These are phyloP conservation scores for Backusella circina DNA, from an alignment of 192 early-diverging fungal species.

Conservation along the genomic window DNA sequence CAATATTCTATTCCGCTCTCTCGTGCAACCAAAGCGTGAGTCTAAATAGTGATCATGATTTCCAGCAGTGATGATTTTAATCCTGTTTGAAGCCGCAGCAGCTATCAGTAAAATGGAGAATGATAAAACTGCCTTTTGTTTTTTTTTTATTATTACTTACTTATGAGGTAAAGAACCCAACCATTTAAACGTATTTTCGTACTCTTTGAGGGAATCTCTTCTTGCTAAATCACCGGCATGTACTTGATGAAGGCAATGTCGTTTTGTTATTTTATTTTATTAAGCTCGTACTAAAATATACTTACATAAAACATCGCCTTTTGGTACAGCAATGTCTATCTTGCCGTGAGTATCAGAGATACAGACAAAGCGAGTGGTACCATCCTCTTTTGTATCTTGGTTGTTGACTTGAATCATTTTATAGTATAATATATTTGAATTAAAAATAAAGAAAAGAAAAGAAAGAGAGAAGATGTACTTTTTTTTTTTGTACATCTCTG, in stretches of 20 bases:
- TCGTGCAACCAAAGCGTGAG: not conserved
- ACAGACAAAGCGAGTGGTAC: constrained; percentile 27
- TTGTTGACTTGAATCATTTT: constrained; percentile 7
- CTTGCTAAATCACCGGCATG: constrained; percentile 35
- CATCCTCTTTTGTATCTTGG: not conserved
- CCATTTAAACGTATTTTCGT: constrained; percentile 17
- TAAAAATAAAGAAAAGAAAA: not conserved
- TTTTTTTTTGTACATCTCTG: too few species aligned
- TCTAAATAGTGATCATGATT: constrained; percentile 35
- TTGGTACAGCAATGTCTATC: constrained; percentile 21
- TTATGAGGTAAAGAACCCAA: constrained; percentile 29
- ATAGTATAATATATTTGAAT: not conserved
- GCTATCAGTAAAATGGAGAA: too few species aligned
- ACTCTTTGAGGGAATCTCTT: constrained; percentile 4
- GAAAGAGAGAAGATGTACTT: not conserved
- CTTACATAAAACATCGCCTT: constrained; percentile 35
- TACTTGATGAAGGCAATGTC: constrained; percentile 6
- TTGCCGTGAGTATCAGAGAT: constrained; percentile 35
- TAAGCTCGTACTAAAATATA: too few species aligned
- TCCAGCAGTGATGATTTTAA: constrained; percentile 28
- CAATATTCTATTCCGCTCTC: constrained; percentile 9
- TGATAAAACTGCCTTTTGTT: too few species aligned
- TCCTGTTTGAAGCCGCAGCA: constrained; percentile 6
- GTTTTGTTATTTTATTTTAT: too few species aligned
- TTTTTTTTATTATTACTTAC: too few species aligned